These are phyloP conservation scores for Venturia nashicola DNA, from an alignment of 2,329 filamentous ascomycete species.

Conservation along the genomic window DNA sequence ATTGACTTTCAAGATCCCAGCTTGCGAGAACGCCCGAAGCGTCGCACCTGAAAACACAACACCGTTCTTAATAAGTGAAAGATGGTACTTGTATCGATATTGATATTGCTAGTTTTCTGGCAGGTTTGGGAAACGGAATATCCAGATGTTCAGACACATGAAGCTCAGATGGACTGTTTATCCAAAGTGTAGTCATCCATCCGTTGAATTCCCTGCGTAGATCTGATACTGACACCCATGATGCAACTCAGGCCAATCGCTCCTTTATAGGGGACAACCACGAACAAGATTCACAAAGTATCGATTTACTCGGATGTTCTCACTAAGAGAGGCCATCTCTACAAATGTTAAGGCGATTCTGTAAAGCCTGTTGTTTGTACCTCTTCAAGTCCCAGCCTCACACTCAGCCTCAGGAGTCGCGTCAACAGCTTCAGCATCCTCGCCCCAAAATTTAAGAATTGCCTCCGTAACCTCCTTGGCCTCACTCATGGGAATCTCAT, in stretches of 20 bases:
- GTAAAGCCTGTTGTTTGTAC: background rate
- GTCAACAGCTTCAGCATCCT: slow-evolving; percentile 1
- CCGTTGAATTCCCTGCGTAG: background rate
- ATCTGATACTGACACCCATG: background rate
- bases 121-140: background rate
- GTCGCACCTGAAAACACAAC: background rate
- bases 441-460: slow-evolving; percentile 32
- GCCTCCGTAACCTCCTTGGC: slow-evolving; percentile 45
- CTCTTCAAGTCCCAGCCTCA: background rate
- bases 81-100: no score
- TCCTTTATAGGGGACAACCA: no score
- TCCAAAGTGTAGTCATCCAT: no score
- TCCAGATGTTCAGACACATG: background rate
- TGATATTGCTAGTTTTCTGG: no score
- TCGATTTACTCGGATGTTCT: no score
- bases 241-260: no score
- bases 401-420: background rate
- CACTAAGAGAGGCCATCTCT: no score
- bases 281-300: no score
- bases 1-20: background rate
- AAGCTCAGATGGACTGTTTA: no score
- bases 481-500: slow-evolving; percentile 56
- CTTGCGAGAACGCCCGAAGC: background rate
- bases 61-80: no score
- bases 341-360: no score